Conservation (phyloP, 345 rosid genomes). For the Syzygium aromaticum region DNA sequence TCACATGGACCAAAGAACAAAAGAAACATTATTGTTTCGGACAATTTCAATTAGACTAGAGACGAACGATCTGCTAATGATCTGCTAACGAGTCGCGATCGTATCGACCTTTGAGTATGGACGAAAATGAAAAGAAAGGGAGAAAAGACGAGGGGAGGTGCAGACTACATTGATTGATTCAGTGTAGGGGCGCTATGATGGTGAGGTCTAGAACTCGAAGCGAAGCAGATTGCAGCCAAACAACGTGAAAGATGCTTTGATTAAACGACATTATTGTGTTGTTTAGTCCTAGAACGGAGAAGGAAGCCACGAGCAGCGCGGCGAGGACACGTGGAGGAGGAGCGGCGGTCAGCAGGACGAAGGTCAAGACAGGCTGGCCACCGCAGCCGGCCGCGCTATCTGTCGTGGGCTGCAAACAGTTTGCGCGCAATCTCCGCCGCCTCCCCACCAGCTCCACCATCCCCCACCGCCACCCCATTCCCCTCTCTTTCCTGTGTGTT, state of each 20-base stretch:
- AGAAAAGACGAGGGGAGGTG: neutral
- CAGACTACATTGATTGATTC: neutral
- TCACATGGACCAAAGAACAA: neutral
- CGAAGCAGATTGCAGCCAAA: neutral
- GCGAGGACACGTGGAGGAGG: neutral
- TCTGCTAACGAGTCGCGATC: neutral
- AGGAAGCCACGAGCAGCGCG: neutral
- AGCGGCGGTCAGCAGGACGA: neutral
- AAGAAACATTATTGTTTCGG: neutral
- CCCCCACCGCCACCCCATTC: neutral
- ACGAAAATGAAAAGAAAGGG: neutral
- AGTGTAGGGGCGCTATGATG: neutral
- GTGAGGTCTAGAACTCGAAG: neutral
- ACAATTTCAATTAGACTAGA: neutral
- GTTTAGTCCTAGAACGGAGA: neutral
- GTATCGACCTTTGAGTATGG: neutral
- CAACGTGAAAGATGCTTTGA: neutral
- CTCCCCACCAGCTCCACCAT: neutral
- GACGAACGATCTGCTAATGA: rapidly evolving
- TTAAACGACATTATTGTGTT: neutral
- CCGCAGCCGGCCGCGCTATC: neutral
- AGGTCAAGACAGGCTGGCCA: neutral
- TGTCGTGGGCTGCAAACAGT: neutral
- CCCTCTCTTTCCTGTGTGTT: neutral
- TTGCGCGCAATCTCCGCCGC: neutral